Conservation (phyloP, 1,284 basidiomycete species). For the Schizophyllum commune region DNA sequence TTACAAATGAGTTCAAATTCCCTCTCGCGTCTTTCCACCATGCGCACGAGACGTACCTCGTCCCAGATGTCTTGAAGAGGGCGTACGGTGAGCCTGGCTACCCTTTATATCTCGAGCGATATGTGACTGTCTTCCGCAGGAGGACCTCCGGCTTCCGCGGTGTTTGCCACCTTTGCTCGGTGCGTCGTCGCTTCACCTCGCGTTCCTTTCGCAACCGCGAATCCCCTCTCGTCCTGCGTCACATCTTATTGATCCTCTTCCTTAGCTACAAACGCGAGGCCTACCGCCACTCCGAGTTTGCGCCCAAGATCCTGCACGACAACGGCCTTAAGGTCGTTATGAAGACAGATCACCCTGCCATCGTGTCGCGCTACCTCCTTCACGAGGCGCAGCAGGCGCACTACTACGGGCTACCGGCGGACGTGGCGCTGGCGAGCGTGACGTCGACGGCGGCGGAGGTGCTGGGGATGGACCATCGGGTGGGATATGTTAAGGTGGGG, state of each 20-base stretch:
- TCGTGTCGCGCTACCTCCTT: conserved; percentile 62
- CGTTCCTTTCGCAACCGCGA: too few species aligned
- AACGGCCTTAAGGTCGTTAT: conserved; percentile 70
- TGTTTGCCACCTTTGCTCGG: conserved; percentile 56
- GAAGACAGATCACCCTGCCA: conserved; percentile 57
- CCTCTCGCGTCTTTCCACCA: conserved; percentile 74
- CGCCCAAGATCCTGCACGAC: conserved; percentile 70
- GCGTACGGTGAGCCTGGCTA: conserved; percentile 42
- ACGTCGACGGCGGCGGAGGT: conserved; percentile 27
- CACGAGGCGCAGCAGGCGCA: conserved; percentile 74
- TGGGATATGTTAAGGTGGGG: conserved; percentile 5
- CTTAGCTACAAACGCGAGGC: conserved; percentile 76
- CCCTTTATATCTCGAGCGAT: not conserved
- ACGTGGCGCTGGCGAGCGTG: conserved; percentile 50
- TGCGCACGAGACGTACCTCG: conserved; percentile 74
- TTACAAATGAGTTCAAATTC: conserved; percentile 78
- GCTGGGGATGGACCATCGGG: conserved; percentile 4
- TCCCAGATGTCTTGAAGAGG: conserved; percentile 66
- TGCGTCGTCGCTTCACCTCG: not conserved
- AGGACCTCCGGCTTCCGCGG: conserved; percentile 55
- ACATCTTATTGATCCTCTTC: not conserved
- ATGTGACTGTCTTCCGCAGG: conserved; percentile 20
- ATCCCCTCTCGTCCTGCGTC: too few species aligned
- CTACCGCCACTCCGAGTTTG: conserved; percentile 79
- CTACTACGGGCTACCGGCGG: conserved; percentile 46